Percentiles rank a stretch among this genome's conserved stretches.
phyloP scores from a whole-genome alignment of 179 eudicot genomes.

The Corrigiola litoralis region DNA sequence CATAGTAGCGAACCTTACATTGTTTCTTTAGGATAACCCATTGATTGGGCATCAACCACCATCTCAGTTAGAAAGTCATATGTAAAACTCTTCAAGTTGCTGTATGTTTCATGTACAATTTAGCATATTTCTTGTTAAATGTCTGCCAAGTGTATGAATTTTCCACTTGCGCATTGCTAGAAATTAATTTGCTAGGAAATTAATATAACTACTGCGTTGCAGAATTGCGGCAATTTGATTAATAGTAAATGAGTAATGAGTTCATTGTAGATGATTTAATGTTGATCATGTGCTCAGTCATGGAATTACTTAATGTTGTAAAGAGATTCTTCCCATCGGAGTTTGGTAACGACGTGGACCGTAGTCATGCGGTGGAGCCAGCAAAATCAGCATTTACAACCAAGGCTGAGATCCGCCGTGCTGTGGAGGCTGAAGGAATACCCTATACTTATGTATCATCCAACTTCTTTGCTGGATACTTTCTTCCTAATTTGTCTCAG shows the following conservation, averaged over 20 bases:
- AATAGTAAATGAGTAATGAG: not conserved
- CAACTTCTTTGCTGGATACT: constrained; percentile 47
- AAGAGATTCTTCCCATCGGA: constrained; percentile 35
- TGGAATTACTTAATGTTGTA: not conserved
- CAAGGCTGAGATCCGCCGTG: constrained; percentile 41
- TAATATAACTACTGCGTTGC: too few species aligned
- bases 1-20: too few species aligned
- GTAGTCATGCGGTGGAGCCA: constrained; percentile 42
- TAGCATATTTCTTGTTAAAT: too few species aligned
- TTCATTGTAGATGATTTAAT: not conserved
- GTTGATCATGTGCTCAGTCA: not conserved
- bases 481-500: constrained; percentile 41
- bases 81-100: too few species aligned
- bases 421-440: constrained; percentile 44
- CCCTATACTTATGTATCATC: constrained; percentile 40
- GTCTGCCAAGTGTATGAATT: too few species aligned
- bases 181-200: too few species aligned
- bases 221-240: too few species aligned
- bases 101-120: too few species aligned
- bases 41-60: too few species aligned
- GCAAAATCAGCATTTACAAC: constrained; percentile 29
- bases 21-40: too few species aligned
- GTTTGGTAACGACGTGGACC: constrained; percentile 39
- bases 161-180: too few species aligned
- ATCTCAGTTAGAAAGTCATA: too few species aligned